Evolutionary conservation across 768 basidiomycete genomes (phyloP), one percentile per base, ranked within the genome.

Genomic region (Brasilioporus rufonigricans): DNA sequence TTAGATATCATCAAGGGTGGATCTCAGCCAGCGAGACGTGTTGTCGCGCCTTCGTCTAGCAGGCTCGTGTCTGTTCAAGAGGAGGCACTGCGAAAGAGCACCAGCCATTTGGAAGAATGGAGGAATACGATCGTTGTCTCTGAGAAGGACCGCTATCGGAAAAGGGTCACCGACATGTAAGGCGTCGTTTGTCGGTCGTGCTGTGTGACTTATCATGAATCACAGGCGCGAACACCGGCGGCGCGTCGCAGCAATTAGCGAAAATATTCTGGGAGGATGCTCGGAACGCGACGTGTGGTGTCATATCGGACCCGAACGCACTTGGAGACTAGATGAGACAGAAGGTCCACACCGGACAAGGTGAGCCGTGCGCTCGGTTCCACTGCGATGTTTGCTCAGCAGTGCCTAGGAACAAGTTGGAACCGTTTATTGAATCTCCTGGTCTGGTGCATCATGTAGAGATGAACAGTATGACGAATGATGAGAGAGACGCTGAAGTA

Each of bases 251-350:
- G 71, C 76, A 11, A 65, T 88, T 41, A 75, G 78, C 29, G 84
- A 86, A 47, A 88, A 87, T 79, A 75, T 81, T 0, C 70, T 81
- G 38, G 63, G 83, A 10, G 71, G 89, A 23, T 82, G 82, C 2
- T 84, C 84, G 0, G 94, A 96, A 65, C 80, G 90, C 21, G 93
- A 93, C 0, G 65, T 96, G 13, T 96, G 94, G 93, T 83, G 86
- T 2, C 77, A 80, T 41, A 69, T 77, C 16, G 75, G 75, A 38
- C 72, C 64, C 3, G 72, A 74, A 23, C 72, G 73, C 8, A 61
- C 79, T 12, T 96, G 94, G 94, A 75, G 86, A 31, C 71, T 96
- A 43, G 94, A 96, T 58, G 93, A 95, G 63, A 94, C 93, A 2
- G 94, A 97, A 64, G 94, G 93, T 1, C 93, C 93, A 1, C 80